These are phyloP conservation scores for Metschnikowia anglica DNA, from an alignment of 805 yeast species.

Conservation along the genomic window DNA sequence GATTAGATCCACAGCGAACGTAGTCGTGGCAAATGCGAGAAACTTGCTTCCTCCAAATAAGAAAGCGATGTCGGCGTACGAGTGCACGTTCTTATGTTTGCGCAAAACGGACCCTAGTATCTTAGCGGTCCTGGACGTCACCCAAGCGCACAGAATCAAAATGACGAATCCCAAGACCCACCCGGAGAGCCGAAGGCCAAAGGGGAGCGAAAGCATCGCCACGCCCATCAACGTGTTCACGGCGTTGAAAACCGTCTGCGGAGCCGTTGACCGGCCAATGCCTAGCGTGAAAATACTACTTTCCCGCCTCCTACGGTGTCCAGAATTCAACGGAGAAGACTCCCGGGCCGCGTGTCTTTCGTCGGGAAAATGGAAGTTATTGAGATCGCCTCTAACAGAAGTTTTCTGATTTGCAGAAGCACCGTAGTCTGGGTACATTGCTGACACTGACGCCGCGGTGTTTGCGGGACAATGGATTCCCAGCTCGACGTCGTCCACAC, in stretches of 20 bases:
- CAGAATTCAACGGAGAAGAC: not conserved
- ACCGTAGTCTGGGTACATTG: too few relatives aligned
- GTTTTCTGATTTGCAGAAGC: not conserved
- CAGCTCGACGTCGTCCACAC: not conserved
- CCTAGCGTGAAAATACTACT: conserved; percentile 9
- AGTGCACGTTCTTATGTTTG: conserved; percentile 74
- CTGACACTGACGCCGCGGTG: too few relatives aligned
- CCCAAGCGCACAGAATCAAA: conserved; percentile 45
- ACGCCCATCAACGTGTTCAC: conserved; percentile 75
- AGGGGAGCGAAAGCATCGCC: conserved; percentile 71
- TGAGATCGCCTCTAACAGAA: conserved; percentile 11
- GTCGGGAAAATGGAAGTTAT: conserved; percentile 23
- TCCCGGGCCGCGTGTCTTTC: conserved; percentile 9
- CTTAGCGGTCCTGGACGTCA: conserved; percentile 54
- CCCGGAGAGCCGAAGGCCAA: conserved; percentile 67
- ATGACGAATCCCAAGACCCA: conserved; percentile 53
- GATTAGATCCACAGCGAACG: conserved; percentile 56
- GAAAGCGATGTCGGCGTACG: conserved; percentile 86
- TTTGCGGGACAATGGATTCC: not conserved
- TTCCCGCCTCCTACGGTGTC: conserved; percentile 25
- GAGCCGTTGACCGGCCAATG: conserved; percentile 45
- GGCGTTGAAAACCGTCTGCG: conserved; percentile 76
- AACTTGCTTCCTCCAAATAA: conserved; percentile 68
- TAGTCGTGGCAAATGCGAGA: conserved; percentile 44
- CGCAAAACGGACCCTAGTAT: conserved; percentile 69